Evolutionary conservation across 768 basidiomycete genomes (phyloP).

Genomic region (Candolleomyces efflorescens): DNA sequence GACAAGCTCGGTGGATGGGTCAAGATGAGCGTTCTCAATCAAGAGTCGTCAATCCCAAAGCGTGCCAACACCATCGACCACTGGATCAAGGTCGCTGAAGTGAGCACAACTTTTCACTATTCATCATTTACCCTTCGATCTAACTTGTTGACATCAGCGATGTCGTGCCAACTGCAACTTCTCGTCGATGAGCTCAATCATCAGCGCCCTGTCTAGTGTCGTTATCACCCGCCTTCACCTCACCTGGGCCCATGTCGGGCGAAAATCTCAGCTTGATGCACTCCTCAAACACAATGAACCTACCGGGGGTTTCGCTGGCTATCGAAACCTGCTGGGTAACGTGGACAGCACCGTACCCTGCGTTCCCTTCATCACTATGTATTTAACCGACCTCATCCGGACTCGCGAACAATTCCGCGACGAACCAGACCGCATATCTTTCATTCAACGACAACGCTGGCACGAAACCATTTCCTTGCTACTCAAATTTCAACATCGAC

Average conservation of each 20-base stretch:
- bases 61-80: slow-evolving; percentile 60
- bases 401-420: slow-evolving; percentile 48
- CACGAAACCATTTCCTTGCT: slow-evolving; percentile 51
- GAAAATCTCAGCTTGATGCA: slow-evolving; percentile 45
- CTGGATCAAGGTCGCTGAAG: slow-evolving; percentile 80
- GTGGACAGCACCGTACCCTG: slow-evolving; percentile 47
- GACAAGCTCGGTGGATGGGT: slow-evolving; percentile 68
- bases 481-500: slow-evolving; percentile 51
- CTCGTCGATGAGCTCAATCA: slow-evolving; percentile 63
- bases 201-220: slow-evolving; percentile 56
- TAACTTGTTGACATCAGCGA: slow-evolving; percentile 39
- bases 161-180: slow-evolving; percentile 62
- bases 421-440: slow-evolving; percentile 39
- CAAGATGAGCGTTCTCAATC: slow-evolving; percentile 53
- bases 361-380: slow-evolving; percentile 66
- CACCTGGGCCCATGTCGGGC: slow-evolving; percentile 63
- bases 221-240: slow-evolving; percentile 53
- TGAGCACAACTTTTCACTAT: slow-evolving; percentile 35
- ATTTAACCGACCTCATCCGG: slow-evolving; percentile 55
- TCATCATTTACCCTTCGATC: background rate
- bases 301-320: slow-evolving; percentile 50
- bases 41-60: slow-evolving; percentile 47
- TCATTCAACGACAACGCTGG: slow-evolving; percentile 53
- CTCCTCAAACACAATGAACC: slow-evolving; percentile 58
- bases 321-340: slow-evolving; percentile 45